Evolutionary conservation across 1,139 yeast genomes (phyloP), one percentile per base, ranked within the genome.

Genomic region (Magnusiomyces suaveolens): DNA sequence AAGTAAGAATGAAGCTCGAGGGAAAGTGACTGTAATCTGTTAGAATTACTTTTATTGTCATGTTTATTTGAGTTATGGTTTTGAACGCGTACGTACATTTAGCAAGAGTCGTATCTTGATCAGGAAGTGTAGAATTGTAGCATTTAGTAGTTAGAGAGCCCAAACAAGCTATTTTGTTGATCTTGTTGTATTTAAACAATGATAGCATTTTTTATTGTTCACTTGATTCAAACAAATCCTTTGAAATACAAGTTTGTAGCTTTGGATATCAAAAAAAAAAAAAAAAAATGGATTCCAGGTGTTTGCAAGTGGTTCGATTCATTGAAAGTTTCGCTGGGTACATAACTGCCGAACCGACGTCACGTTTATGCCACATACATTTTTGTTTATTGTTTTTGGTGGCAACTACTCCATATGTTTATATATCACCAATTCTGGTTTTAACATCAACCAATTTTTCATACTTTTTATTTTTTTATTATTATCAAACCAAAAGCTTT

Each of bases 91-190:
- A 14, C 44, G n/a, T 41, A 41, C 44, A 44, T 25, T 44, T 44
- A 25, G 47, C 23, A n/a, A 44, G 23, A 6, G 47, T 44, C 3
- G 33, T 16, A 10, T 24, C 33, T 25, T 25, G 20, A 44, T 44
- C 47, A 25, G 47, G 47, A 24, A 44, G 33, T 3, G 47, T 44
- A n/a, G 47, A 44, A 44, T 44, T 44, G 10, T 26, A 44, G 8
- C 47, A 16, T 21, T 21, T 41, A 8, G 20, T n/a, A 20, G 23
- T 41, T 18, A 36, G 12, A 12, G 10, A 6, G 16, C 41, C 18
- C 41, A 36, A 18, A 36, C 41, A 36, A 36, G 16, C 16, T 10
- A 29, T 29, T 29, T 12, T n/a, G n/a, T n/a, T n/a, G n/a, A n/a
- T 3, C 41, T 36, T n/a, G 41, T 36, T 36, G 16, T 36, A 10